These are phyloP conservation scores for Handroanthus guayacan DNA, from an alignment of 257 asterid species.

Conservation along the genomic window DNA sequence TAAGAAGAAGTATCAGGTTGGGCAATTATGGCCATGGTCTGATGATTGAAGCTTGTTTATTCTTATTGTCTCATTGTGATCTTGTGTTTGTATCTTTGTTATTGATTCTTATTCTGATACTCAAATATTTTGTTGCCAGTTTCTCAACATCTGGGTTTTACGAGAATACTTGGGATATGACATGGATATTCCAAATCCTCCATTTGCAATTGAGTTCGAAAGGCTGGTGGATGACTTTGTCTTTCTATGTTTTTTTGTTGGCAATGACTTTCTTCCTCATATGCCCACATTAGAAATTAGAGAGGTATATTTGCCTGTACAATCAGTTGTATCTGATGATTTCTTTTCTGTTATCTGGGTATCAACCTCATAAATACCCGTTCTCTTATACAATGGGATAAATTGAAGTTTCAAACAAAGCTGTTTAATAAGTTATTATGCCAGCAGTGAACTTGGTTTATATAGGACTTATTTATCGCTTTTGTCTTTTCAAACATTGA, in stretches of 20 bases:
- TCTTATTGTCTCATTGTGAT: conserved; percentile 9
- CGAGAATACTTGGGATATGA: conserved; percentile 93
- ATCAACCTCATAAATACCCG: conserved; percentile 1
- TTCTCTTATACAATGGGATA: conserved; percentile 25
- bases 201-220: conserved; percentile 81
- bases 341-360: conserved; percentile 28
- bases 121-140: conserved; percentile 54
- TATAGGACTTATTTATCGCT: conserved; percentile 3
- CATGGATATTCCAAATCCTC: conserved; percentile 73
- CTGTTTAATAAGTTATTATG: conserved; percentile 21
- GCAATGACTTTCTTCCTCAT: conserved; percentile 99
- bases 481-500: conserved; percentile 25
- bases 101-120: conserved; percentile 38
- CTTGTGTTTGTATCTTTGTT: conserved; percentile 22
- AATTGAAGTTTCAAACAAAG: conserved; percentile 19
- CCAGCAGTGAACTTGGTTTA: conserved; percentile 16
- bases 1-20: conserved; percentile 94
- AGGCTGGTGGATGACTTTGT: conserved; percentile 98
- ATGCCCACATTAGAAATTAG: conserved; percentile 98
- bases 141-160: conserved; percentile 86
- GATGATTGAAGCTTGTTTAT: conserved; percentile 34
- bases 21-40: conserved; percentile 20
- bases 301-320: conserved; percentile 68
- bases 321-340: conserved; percentile 1
- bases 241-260: conserved; percentile 91